Conservation (phyloP, 495 filamentous ascomycete genomes). For the Friedmanniomyces endolithicus region DNA sequence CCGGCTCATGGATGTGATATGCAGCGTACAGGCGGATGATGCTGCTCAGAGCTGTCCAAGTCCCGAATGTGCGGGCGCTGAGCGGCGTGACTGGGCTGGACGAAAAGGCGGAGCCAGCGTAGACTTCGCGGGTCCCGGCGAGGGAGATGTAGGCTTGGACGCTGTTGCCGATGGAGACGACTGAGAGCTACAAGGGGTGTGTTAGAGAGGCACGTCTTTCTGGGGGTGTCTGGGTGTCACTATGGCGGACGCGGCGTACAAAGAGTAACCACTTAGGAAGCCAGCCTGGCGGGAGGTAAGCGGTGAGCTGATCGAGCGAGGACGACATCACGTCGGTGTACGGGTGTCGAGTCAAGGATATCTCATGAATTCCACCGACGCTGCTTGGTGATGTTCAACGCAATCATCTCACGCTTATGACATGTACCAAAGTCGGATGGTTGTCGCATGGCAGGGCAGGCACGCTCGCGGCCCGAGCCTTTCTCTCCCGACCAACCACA, state of each 20-base stretch:
- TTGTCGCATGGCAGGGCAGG: no score
- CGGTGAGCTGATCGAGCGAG: conserved; percentile 1
- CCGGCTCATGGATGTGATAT: conserved; percentile 62
- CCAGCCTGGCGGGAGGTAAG: conserved; percentile 15
- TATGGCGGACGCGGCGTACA: conserved; percentile 8
- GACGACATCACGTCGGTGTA: conserved; percentile 6
- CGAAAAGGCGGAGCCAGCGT: conserved; percentile 45
- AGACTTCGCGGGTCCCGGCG: conserved; percentile 63
- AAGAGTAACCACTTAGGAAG: conserved; percentile 23
- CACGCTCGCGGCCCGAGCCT: no score
- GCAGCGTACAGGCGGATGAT: conserved; percentile 73
- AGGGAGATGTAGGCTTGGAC: conserved; percentile 67
- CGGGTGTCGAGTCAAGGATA: no score
- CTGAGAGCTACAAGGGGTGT: conserved; percentile 44
- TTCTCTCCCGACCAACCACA: no score
- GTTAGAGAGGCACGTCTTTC: neutral
- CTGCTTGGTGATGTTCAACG: no score
- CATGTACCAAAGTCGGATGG: no score
- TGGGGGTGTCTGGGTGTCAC: neutral
- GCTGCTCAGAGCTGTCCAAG: conserved; percentile 69
- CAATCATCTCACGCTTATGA: no score
- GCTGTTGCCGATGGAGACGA: conserved; percentile 67
- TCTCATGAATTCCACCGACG: no score
- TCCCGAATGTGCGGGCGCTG: conserved; percentile 74
- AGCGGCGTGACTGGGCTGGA: conserved; percentile 50